Evolutionary conservation across 31 red algal species (phyloP).

Genomic region (Odonthalia washingtoniensis): DNA sequence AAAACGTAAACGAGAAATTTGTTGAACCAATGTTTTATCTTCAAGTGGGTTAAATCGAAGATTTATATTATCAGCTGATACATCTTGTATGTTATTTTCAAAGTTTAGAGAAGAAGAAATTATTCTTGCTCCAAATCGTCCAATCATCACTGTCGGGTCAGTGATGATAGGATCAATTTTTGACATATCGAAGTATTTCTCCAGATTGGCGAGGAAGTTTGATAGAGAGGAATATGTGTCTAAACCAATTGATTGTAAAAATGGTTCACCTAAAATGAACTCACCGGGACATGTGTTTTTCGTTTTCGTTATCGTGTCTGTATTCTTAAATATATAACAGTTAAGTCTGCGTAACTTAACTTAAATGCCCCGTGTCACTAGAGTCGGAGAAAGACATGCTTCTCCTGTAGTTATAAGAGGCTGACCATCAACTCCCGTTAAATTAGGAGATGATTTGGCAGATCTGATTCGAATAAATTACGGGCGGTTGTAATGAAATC

Average conservation of each 20-base stretch:
- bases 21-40: no score
- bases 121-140: constrained; percentile 38
- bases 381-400: no score
- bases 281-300: neutral
- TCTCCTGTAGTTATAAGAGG: no score
- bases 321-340: constrained; percentile 7
- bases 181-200: neutral
- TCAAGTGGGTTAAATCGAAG: neutral
- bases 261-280: constrained; percentile 31
- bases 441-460: no score
- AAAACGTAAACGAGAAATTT: no score
- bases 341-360: constrained; percentile 32
- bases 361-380: constrained; percentile 14
- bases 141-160: constrained; percentile 10
- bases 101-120: no score
- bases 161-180: no score
- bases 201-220: constrained; percentile 41
- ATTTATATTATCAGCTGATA: no score
- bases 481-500: no score
- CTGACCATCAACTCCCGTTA: no score
- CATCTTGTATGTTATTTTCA: no score
- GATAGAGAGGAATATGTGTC: constrained; percentile 38
- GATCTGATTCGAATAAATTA: no score
- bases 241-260: constrained; percentile 13
- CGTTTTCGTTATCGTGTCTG: neutral